phyloP scores from a whole-genome alignment of 345 rosid genomes.

The Linum tenue region DNA sequence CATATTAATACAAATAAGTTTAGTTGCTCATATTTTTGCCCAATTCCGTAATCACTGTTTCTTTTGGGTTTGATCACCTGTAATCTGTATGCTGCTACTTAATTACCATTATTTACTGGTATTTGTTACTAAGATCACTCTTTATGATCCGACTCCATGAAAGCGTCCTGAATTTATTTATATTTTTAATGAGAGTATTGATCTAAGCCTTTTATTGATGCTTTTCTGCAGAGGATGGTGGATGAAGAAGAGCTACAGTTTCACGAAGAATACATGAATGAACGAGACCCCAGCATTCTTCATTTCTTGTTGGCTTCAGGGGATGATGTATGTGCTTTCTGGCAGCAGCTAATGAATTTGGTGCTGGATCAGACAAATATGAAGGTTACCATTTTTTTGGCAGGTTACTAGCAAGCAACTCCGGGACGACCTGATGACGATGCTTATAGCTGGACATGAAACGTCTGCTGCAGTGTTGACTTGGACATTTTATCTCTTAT shows the following conservation, averaged over 20 bases:
- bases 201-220: not conserved
- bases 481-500: constrained; percentile 87
- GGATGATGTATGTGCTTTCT: constrained; percentile 58
- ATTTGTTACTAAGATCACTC: too few species aligned
- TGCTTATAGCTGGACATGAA: constrained; percentile 99
- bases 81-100: too few species aligned
- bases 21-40: too few species aligned
- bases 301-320: constrained; percentile 90
- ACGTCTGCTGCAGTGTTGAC: constrained; percentile 94
- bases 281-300: constrained; percentile 94
- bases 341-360: constrained; percentile 5
- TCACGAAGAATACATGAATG: constrained; percentile 85
- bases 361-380: constrained; percentile 4
- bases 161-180: too few species aligned
- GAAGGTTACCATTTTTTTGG: constrained; percentile 15
- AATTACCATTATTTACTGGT: too few species aligned
- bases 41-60: too few species aligned
- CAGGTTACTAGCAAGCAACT: constrained; percentile 96
- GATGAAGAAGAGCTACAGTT: constrained; percentile 90
- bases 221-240: constrained; percentile 59
- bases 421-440: constrained; percentile 93
- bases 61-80: too few species aligned
- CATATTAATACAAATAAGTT: too few species aligned
- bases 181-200: not conserved
- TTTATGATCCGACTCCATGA: too few species aligned